phyloP scores from a whole-genome alignment of 2,329 filamentous ascomycete genomes.

The Acrodontium crateriforme region DNA sequence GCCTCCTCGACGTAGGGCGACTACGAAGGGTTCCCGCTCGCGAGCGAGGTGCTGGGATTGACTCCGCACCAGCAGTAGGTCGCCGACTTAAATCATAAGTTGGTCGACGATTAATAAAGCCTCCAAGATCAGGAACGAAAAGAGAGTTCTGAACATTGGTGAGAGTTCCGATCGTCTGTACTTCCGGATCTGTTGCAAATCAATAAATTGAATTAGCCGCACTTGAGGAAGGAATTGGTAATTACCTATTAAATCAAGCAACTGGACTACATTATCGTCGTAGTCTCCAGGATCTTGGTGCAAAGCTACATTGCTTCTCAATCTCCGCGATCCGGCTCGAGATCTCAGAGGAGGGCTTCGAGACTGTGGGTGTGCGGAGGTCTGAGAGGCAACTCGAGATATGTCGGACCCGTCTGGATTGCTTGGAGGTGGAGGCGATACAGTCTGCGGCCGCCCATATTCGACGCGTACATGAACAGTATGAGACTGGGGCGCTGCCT shows the following conservation, averaged over 20 bases:
- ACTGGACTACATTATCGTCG: conserved; percentile 48
- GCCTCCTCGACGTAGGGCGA: conserved; percentile 1
- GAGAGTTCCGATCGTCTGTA: conserved; percentile 67
- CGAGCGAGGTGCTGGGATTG: too few species aligned
- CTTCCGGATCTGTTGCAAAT: conserved; percentile 54
- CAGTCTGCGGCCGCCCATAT: too few species aligned
- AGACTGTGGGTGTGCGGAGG: too few species aligned
- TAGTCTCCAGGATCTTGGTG: conserved; percentile 35
- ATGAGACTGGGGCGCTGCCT: not conserved
- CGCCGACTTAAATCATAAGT: conserved; percentile 56
- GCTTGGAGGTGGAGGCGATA: too few species aligned
- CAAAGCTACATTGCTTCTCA: not conserved
- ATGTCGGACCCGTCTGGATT: conserved; percentile 2
- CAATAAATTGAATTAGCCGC: conserved; percentile 7
- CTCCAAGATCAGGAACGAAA: conserved; percentile 69
- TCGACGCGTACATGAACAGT: too few species aligned
- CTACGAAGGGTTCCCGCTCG: conserved; percentile 3
- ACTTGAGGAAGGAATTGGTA: conserved; percentile 4
- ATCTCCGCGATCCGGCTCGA: too few species aligned
- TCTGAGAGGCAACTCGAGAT: conserved; percentile 1
- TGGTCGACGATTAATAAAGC: conserved; percentile 59
- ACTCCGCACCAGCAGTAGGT: conserved; percentile 18
- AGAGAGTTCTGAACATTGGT: conserved; percentile 86
- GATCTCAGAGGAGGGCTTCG: too few species aligned
- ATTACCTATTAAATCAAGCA: conserved; percentile 55